Evolutionary conservation across 306 rosid species (phyloP), one percentile per base, ranked within the genome.

Genomic region (Neltuma alba): DNA sequence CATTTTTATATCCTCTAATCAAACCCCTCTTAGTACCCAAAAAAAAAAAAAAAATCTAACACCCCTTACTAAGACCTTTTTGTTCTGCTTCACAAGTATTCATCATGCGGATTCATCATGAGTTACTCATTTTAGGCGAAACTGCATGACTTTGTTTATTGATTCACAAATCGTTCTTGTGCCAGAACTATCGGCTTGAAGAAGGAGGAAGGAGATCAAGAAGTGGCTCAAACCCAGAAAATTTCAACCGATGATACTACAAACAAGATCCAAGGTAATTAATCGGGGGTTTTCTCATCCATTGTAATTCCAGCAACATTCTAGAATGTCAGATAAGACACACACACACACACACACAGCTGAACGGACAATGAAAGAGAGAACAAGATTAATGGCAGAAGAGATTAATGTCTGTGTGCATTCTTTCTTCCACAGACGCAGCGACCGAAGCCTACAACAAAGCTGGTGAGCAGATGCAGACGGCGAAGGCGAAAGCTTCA

Each of bases 181-280:
- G 63, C 10, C 63, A 58, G 91, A 27, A 72, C 84, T 9, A 30
- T 85, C 0, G 92, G 89, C 40, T 0, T 41, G 5, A 38, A 72
- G 25, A 37, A 70, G 3, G 81, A 40, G 0, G 60, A n/a, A 21
- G 74, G 1, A 40, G 42, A 36, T 48, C 61, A 60, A 66, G 30
- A 54, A 5, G 61, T 69, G 0, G 28, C 78, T 9, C 67, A 60
- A 33, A 44, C 76, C 6, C 73, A 54, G 36, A 44, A 83, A 58
- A 75, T 69, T 57, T 31, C 68, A 77, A 65, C 52, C 23, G 70
- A 41, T 67, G 85, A 76, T 0, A 76, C 79, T 28, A 77, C 86
- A 33, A 33, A 60, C 37, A 77, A 15, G 16, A 80, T 83, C 3
- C 31, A 25, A 16, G 77, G 75, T 5, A 47, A 52, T 48, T 48